Percentiles rank a stretch among this genome's conserved stretches.
phyloP scores from a whole-genome alignment of 2,329 filamentous ascomycete genomes.

The Colletotrichum sp. region DNA sequence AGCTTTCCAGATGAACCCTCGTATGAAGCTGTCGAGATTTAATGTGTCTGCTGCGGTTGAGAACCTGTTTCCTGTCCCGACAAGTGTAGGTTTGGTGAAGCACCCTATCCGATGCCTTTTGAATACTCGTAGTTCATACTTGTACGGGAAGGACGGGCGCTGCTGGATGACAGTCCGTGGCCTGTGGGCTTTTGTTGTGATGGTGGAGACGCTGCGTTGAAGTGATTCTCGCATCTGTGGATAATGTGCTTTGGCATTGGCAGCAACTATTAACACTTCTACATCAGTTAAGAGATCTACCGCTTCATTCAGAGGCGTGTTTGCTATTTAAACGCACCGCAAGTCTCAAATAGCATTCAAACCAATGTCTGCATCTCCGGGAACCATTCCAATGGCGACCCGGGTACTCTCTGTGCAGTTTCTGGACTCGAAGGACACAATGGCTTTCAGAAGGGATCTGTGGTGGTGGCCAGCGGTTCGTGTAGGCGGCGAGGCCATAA shows the following conservation, averaged over 20 bases:
- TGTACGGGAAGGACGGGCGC: neutral
- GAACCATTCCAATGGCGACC: neutral
- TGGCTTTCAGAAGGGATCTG: neutral
- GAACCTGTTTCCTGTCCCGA: too few relatives aligned
- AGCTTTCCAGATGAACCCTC: too few relatives aligned
- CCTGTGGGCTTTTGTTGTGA: neutral
- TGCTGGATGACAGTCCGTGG: neutral
- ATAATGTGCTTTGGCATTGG: neutral
- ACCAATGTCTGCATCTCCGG: neutral
- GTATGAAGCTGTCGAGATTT: too few relatives aligned
- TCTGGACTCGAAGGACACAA: neutral
- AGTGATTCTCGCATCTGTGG: too few relatives aligned
- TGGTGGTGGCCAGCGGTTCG: too few relatives aligned
- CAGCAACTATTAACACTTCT: neutral
- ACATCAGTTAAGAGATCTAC: fast-evolving
- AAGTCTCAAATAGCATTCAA: neutral
- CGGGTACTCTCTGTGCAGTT: neutral
- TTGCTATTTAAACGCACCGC: neutral
- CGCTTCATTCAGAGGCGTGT: neutral
- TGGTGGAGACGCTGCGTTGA: neutral
- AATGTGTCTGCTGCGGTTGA: too few relatives aligned
- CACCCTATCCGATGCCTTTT: fast-evolving
- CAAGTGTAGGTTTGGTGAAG: too few relatives aligned
- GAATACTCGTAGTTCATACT: neutral
- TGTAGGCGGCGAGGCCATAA: too few relatives aligned